Evolutionary conservation across 192 early-diverging fungal genomes (phyloP).

Genomic region (Umbelopsis sp.): DNA sequence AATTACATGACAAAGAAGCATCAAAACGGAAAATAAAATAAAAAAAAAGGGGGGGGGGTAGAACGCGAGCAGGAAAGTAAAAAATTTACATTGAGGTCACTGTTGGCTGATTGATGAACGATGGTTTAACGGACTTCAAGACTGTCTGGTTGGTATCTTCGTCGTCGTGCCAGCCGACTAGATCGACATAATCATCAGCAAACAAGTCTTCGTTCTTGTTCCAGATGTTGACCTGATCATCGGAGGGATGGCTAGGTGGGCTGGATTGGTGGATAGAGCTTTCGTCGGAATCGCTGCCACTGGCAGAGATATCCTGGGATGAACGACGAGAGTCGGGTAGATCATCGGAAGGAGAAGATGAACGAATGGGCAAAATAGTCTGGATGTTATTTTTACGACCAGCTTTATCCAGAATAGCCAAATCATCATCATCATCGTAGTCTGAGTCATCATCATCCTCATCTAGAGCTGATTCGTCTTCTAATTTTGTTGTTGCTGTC

Average conservation of each 20-base stretch:
- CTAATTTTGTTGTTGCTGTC: background rate
- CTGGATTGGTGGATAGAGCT: conserved; percentile 12
- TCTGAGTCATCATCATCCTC: conserved; percentile 26
- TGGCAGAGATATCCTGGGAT: conserved; percentile 12
- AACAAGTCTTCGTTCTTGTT: conserved; percentile 11
- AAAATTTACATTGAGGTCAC: conserved; percentile 17
- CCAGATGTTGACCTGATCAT: conserved; percentile 13
- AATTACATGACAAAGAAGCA: background rate
- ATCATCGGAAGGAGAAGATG: background rate
- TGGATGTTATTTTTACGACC: background rate
- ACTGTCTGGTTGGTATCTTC: background rate
- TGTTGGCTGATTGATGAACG: background rate
- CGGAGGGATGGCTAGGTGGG: conserved; percentile 8
- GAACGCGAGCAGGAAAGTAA: background rate
- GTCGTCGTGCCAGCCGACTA: conserved; percentile 18
- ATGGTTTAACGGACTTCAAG: conserved; percentile 5
- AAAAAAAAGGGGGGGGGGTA: background rate
- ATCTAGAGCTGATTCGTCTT: conserved; percentile 25
- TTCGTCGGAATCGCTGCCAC: conserved; percentile 16
- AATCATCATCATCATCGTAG: conserved; percentile 27
- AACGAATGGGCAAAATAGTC: background rate
- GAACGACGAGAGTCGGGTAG: background rate
- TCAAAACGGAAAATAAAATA: background rate
- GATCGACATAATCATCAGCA: conserved; percentile 4
- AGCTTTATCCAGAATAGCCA: background rate